phyloP scores from a whole-genome alignment of 1,284 basidiomycete genomes.

The Ustilago bromivora region DNA sequence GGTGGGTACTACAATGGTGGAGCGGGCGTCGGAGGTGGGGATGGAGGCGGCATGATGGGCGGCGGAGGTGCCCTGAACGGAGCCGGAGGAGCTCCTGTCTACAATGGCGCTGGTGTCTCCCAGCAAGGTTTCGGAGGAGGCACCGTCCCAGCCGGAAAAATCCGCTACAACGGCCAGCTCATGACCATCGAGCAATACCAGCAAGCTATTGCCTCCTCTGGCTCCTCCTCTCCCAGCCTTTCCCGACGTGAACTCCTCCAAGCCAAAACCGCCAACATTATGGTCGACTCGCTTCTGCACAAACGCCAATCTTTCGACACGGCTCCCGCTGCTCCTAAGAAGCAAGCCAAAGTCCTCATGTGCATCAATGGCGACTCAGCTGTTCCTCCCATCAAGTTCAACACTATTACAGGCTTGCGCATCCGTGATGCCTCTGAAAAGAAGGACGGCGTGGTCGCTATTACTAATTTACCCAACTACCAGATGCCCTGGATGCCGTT shows the following conservation, averaged over 20 bases:
- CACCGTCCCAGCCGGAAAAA: slow-evolving; percentile 22
- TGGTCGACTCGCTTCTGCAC: slow-evolving; percentile 8
- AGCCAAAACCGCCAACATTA: background rate
- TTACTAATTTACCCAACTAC: slow-evolving; percentile 44
- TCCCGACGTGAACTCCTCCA: slow-evolving; percentile 11
- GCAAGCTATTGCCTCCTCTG: slow-evolving; percentile 11
- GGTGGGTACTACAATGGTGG: background rate
- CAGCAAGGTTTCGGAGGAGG: background rate
- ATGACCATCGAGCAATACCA: slow-evolving; percentile 36
- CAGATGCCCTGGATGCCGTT: slow-evolving; percentile 50
- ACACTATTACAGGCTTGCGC: slow-evolving; percentile 41
- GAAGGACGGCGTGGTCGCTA: slow-evolving; percentile 27
- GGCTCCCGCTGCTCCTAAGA: background rate
- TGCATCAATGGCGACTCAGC: slow-evolving; percentile 48
- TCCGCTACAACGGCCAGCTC: slow-evolving; percentile 38
- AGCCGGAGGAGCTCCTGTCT: background rate
- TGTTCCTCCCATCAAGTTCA: slow-evolving; percentile 39
- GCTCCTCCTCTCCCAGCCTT: background rate
- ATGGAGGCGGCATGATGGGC: slow-evolving; percentile 1
- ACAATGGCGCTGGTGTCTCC: background rate
- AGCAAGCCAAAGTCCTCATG: slow-evolving; percentile 30
- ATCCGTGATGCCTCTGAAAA: slow-evolving; percentile 24
- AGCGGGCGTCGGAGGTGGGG: background rate
- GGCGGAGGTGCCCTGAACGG: background rate
- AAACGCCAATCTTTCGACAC: slow-evolving; percentile 15